Percentiles rank a stretch among this genome's conserved stretches.
These are phyloP conservation scores for Herpetomonas tarakana DNA, from an alignment of 208 protist species.

Conservation along the genomic window DNA sequence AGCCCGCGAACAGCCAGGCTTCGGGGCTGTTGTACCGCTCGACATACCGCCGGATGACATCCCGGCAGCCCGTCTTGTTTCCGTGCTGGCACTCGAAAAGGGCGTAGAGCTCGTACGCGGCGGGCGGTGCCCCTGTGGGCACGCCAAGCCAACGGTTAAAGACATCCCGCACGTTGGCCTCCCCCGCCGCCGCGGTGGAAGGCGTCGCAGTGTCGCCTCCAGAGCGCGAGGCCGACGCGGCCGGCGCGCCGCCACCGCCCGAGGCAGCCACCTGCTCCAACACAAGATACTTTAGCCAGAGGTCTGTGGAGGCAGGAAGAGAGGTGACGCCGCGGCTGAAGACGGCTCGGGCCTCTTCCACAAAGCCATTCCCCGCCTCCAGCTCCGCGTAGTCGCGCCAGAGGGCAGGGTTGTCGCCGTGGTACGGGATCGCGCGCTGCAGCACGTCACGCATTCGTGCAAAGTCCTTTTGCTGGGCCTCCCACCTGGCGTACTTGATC, in stretches of 20 bases:
- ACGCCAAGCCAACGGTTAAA: slow-evolving; percentile 97
- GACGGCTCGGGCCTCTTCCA: slow-evolving; percentile 98
- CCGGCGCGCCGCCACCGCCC: slow-evolving; percentile 32
- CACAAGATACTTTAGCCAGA: slow-evolving; percentile 96
- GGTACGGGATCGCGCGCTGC: slow-evolving; percentile 94
- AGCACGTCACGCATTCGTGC: slow-evolving; percentile 94
- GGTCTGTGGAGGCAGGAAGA: slow-evolving; percentile 93
- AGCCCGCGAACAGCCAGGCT: slow-evolving; percentile 88
- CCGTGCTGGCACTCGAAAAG: slow-evolving; percentile 84
- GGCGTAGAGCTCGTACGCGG: slow-evolving; percentile 93
- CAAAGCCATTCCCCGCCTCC: slow-evolving; percentile 95
- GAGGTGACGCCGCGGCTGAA: slow-evolving; percentile 95
- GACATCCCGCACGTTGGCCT: slow-evolving; percentile 65
- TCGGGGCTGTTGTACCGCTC: slow-evolving; percentile 53
- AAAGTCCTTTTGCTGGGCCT: slow-evolving; percentile 96
- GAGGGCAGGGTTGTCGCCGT: slow-evolving; percentile 87
- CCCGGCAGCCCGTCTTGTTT: slow-evolving; percentile 37
- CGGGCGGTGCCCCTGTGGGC: slow-evolving; percentile 41
- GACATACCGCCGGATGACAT: slow-evolving; percentile 67
- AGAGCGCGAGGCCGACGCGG: background rate
- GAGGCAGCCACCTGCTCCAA: slow-evolving; percentile 98
- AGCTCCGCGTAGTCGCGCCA: slow-evolving; percentile 99
- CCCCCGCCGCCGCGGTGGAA: background rate
- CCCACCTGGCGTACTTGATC: slow-evolving; percentile 97
- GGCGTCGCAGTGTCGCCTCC: background rate